phyloP scores from a whole-genome alignment of 768 basidiomycete species.

The Rhizopogon rudus region DNA sequence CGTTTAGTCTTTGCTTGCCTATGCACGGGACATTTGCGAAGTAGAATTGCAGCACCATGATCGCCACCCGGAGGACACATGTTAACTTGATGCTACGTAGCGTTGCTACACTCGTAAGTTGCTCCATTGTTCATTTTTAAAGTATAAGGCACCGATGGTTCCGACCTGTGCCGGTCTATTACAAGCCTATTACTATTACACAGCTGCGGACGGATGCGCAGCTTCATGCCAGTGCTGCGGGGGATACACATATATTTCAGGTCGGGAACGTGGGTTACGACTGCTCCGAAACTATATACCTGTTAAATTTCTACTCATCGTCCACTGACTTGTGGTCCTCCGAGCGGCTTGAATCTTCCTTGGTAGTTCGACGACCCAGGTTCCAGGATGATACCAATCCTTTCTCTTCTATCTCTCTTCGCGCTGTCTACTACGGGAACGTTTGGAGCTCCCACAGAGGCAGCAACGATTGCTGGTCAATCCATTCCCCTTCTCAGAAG shows the following conservation, averaged over 20 bases:
- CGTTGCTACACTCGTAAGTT: no score
- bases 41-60: no score
- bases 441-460: conserved; percentile 11
- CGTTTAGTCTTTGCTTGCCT: background rate
- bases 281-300: background rate
- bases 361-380: background rate
- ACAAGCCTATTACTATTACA: no score
- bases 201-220: background rate
- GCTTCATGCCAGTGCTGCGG: background rate
- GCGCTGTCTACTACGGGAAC: conserved; percentile 4
- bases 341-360: background rate
- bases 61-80: no score
- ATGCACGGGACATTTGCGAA: no score
- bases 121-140: background rate
- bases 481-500: conserved; percentile 18
- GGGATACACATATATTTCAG: no score
- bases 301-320: background rate
- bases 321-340: background rate
- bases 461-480: conserved; percentile 6
- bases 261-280: no score
- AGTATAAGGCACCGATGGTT: background rate
- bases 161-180: background rate
- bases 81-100: no score
- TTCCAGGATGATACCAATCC: conserved; percentile 13
- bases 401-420: conserved; percentile 8